Conservation (phyloP, 2,329 filamentous ascomycete genomes). For the Pseudogymnoascus sp. region DNA sequence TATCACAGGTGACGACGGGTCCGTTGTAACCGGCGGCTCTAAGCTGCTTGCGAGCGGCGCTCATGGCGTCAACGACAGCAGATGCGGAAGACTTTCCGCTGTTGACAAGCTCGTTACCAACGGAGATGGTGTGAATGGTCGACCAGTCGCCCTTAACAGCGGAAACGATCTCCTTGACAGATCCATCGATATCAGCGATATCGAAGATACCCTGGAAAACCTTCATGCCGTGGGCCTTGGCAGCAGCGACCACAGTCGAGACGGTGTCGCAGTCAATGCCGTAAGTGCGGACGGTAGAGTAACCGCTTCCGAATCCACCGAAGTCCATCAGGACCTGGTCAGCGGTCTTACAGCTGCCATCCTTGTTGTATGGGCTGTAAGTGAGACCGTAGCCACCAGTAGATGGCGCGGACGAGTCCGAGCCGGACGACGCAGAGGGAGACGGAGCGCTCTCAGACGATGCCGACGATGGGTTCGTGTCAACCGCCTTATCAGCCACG, state of each 20-base stretch:
- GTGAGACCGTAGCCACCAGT: constrained; percentile 40
- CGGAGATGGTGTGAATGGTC: constrained; percentile 60
- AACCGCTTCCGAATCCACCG: constrained; percentile 42
- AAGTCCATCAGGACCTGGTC: constrained; percentile 60
- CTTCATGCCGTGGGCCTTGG: constrained; percentile 57
- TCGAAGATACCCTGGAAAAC: constrained; percentile 71
- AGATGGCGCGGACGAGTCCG: neutral
- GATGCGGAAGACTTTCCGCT: constrained; percentile 45
- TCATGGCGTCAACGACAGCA: constrained; percentile 52
- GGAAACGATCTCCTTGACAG: constrained; percentile 54
- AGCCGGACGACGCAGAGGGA: neutral
- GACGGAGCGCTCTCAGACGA: neutral
- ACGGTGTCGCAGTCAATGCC: constrained; percentile 74
- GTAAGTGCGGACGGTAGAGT: constrained; percentile 66
- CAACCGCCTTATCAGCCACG: neutral
- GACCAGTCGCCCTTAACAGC: constrained; percentile 60
- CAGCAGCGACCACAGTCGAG: constrained; percentile 52
- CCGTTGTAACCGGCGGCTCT: constrained; percentile 59
- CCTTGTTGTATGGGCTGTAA: constrained; percentile 50
- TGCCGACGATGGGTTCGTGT: neutral
- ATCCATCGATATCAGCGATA: constrained; percentile 45
- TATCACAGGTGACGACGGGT: constrained; percentile 73
- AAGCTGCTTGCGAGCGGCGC: constrained; percentile 50
- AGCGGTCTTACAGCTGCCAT: constrained; percentile 59
- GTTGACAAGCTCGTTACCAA: constrained; percentile 79